Conservation (phyloP, 352 stramenopile species). For the Peronosclerospora sorghi region DNA sequence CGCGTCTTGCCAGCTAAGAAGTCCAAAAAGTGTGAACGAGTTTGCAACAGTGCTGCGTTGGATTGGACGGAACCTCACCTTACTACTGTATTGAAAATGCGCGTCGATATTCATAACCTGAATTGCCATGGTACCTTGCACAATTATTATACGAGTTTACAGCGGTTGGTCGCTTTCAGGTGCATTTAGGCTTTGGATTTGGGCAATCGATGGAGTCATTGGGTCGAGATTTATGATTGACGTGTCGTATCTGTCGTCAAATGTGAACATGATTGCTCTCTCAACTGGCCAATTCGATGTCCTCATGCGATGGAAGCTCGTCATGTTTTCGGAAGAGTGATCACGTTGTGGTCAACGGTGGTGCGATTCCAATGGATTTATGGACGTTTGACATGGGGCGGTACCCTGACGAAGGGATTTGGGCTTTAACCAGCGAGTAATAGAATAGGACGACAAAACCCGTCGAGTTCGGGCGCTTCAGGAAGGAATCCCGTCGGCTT, state of each 20-base stretch:
- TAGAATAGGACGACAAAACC: constrained; percentile 60
- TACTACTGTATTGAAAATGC: constrained; percentile 95
- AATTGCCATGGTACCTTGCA: no score
- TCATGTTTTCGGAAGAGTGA: constrained; percentile 88
- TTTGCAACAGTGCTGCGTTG: constrained; percentile 27
- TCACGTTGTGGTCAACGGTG: constrained; percentile 94
- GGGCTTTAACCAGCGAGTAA: constrained; percentile 37
- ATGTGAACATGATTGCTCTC: constrained; percentile 95
- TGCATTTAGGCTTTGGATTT: no score
- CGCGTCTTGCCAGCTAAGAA: no score
- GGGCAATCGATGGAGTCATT: constrained; percentile 97
- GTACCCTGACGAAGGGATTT: constrained; percentile 56
- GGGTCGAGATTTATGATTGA: constrained; percentile 98
- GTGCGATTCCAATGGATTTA: constrained; percentile 88
- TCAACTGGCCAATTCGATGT: constrained; percentile 95
- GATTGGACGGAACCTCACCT: constrained; percentile 76
- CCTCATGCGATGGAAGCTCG: constrained; percentile 74
- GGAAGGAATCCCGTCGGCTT: constrained; percentile 82
- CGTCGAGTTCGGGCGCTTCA: constrained; percentile 81
- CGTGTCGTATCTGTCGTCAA: constrained; percentile 94
- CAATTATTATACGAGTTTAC: no score
- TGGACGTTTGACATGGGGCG: constrained; percentile 91
- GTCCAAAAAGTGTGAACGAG: no score
- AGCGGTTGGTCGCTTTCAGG: no score
- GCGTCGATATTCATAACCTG: constrained; percentile 93